A percentile compares a stretch with the other conserved stretches of the same genome.
Evolutionary conservation across 306 rosid species (phyloP).

Genomic region (Neltuma alba): DNA sequence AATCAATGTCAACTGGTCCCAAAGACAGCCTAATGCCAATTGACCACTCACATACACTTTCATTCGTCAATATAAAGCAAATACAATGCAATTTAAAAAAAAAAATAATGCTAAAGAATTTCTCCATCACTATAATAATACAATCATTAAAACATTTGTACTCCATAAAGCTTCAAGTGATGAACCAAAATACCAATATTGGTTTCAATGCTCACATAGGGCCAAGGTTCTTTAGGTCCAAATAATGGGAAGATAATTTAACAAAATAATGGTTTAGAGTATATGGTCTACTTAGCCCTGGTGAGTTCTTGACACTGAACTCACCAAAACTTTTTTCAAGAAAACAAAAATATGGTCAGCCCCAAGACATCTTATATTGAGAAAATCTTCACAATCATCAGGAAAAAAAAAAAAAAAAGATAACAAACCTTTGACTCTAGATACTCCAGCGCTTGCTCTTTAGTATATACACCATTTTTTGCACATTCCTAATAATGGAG

Average conservation of each 20-base stretch:
- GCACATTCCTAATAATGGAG: slow-evolving; percentile 70
- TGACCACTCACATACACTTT: not conserved
- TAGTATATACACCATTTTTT: slow-evolving; percentile 58
- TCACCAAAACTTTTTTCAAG: not conserved
- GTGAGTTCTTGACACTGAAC: not conserved
- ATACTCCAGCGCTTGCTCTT: slow-evolving; percentile 72
- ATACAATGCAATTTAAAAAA: not conserved
- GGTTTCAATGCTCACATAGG: not conserved
- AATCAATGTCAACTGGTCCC: not conserved
- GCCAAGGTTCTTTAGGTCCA: not conserved
- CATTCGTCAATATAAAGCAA: not conserved
- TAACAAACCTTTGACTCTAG: slow-evolving; percentile 71
- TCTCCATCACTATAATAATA: not conserved
- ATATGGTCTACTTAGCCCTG: slow-evolving; percentile 6
- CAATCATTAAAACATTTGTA: not conserved
- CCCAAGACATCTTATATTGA: slow-evolving; percentile 26
- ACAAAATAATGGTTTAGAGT: slow-evolving; percentile 8
- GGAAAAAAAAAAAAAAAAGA: slow-evolving; percentile 32
- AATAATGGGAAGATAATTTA: slow-evolving; percentile 3
- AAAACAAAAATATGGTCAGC: not conserved
- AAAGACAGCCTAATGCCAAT: not conserved
- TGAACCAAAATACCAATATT: not conserved
- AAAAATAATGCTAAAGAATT: not conserved
- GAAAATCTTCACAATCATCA: slow-evolving; percentile 7
- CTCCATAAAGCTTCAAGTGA: not conserved